Evolutionary conservation across 2,329 filamentous ascomycete genomes (phyloP), one percentile per base, ranked within the genome.

Genomic region (Fusarium sp.): DNA sequence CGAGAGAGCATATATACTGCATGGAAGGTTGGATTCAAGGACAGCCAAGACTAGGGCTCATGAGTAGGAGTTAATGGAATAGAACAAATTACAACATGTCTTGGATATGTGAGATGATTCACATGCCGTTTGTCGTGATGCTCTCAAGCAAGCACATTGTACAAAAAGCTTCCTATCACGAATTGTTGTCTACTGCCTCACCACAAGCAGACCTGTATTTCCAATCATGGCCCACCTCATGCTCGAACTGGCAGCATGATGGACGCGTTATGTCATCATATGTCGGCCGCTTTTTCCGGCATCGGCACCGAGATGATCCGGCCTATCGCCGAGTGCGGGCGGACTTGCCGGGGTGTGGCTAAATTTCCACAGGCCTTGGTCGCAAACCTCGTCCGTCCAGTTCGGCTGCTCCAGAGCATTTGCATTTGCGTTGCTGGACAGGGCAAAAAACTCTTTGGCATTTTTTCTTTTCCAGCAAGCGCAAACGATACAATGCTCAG

Each of bases 401-500:
- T 65, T 6, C 58, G 69, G 56, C 20, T 25, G 20, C n/a, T 47
- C n/a, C 9, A 56, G 71, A 60, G 54, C 56, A 60, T 66, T 71
- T 58, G 58, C 38, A 68, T 47, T 72, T 74, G 66, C 66, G 70
- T 63, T 67, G 70, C 57, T 66, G 68, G 66, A 61, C 47, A 61
- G 58, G 62, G 60, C 17, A 52, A 52, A 52, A 52, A 47, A 10
- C 45, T 60, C 63, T 66, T 12, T 32, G 43, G 43, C 38, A 30
- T 38, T 38, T 38, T 38, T 57, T 58, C 38, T 60, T 60, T 60
- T 60, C 32, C 54, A 40, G 74, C 64, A 62, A 72, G 66, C 27
- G 65, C 65, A 62, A 62, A 70, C 14, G 25, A 14, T 17, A 61
- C 17, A 65, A 84, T 84, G 83, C 76, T 84, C 75, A 81, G 83